These are phyloP conservation scores for Aspergillus biplanus DNA, from an alignment of 495 filamentous ascomycete species.

Conservation along the genomic window DNA sequence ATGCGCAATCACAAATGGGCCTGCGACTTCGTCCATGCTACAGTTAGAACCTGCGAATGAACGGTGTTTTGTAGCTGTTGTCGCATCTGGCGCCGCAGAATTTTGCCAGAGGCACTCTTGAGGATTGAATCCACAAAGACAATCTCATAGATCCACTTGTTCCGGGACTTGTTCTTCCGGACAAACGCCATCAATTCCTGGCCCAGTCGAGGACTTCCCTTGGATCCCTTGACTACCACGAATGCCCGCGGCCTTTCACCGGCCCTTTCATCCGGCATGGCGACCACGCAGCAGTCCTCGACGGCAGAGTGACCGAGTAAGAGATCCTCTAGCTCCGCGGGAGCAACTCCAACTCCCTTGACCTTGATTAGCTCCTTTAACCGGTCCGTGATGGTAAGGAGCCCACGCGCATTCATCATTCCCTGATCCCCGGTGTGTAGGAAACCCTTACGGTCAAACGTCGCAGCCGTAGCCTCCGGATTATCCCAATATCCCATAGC, in stretches of 20 bases:
- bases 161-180: slow-evolving; percentile 60
- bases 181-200: slow-evolving; percentile 56
- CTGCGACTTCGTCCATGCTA: too few relatives aligned
- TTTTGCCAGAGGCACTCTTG: slow-evolving; percentile 70
- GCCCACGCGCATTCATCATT: slow-evolving; percentile 52
- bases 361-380: slow-evolving; percentile 81
- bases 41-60: too few relatives aligned
- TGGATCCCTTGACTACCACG: slow-evolving; percentile 51
- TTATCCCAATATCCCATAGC: slow-evolving; percentile 65
- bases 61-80: too few relatives aligned
- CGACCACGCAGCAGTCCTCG: slow-evolving; percentile 63
- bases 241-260: slow-evolving; percentile 70
- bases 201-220: slow-evolving; percentile 29
- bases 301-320: slow-evolving; percentile 59
- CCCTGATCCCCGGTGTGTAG: slow-evolving; percentile 73
- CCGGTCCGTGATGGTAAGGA: slow-evolving; percentile 66
- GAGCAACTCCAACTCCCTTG: slow-evolving; percentile 70
- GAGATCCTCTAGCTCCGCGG: slow-evolving; percentile 71
- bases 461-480: slow-evolving; percentile 58
- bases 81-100: slow-evolving; percentile 65
- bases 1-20: too few relatives aligned
- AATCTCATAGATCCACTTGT: slow-evolving; percentile 69
- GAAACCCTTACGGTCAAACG: slow-evolving; percentile 62
- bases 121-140: slow-evolving; percentile 66
- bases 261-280: slow-evolving; percentile 59